phyloP scores from a whole-genome alignment of 2,329 filamentous ascomycete species.

The Scedosporium dehoogii region DNA sequence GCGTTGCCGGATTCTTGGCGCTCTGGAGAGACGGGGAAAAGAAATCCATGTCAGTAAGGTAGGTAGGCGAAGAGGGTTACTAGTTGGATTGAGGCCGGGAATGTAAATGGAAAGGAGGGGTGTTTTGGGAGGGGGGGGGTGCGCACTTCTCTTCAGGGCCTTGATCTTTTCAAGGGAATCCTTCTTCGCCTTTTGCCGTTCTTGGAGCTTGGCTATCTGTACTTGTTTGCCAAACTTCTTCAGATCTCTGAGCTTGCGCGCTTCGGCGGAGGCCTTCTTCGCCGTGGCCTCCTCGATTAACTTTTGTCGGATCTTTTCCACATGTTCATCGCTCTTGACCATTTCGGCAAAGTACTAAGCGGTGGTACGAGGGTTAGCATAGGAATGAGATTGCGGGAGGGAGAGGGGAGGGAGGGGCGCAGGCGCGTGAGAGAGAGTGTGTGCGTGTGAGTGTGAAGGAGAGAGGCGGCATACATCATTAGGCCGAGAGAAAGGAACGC shows the following conservation, averaged over 20 bases:
- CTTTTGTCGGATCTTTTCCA: slow-evolving; percentile 93
- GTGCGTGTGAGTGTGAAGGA: slow-evolving; percentile 11
- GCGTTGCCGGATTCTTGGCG: slow-evolving; percentile 59
- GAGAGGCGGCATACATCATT: slow-evolving; percentile 41
- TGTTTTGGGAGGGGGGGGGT: background rate
- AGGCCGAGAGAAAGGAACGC: slow-evolving; percentile 76
- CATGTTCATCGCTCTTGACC: slow-evolving; percentile 97
- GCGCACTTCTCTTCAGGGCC: slow-evolving; percentile 86
- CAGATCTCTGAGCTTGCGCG: slow-evolving; percentile 81
- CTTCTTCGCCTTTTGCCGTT: slow-evolving; percentile 84
- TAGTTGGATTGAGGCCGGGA: background rate
- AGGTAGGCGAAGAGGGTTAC: slow-evolving; percentile 7
- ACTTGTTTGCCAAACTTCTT: slow-evolving; percentile 99
- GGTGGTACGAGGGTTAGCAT: background rate
- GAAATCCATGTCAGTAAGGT: slow-evolving; percentile 16
- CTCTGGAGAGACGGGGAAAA: slow-evolving; percentile 46
- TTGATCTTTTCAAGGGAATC: slow-evolving; percentile 95
- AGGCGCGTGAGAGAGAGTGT: slow-evolving; percentile 9
- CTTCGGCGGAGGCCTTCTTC: slow-evolving; percentile 88
- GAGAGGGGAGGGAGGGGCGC: no score
- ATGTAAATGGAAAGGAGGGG: background rate
- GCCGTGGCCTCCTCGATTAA: slow-evolving; percentile 82
- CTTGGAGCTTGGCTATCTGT: slow-evolving; percentile 90
- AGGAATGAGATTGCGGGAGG: background rate
- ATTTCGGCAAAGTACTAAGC: slow-evolving; percentile 85